These are phyloP conservation scores for Sporobolomyces phaffii DNA, from an alignment of 768 basidiomycete genomes.

Conservation along the genomic window DNA sequence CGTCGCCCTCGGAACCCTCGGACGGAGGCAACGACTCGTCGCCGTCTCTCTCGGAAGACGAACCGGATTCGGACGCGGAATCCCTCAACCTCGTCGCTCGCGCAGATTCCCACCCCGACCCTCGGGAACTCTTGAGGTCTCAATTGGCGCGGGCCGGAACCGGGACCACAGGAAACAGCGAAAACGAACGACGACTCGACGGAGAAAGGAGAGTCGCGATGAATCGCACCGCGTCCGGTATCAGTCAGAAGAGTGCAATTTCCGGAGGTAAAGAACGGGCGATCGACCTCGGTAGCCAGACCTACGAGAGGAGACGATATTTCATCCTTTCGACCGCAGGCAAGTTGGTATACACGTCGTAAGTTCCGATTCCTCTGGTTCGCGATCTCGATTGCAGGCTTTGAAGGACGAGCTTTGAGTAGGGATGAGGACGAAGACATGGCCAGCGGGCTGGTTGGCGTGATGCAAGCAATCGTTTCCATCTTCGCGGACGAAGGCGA, in stretches of 20 bases:
- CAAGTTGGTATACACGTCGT: constrained; percentile 94
- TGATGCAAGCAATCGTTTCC: constrained; percentile 91
- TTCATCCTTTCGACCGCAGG: constrained; percentile 91
- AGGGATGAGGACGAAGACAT: constrained; percentile 51
- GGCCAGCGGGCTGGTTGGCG: constrained; percentile 72
- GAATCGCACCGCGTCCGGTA: not conserved
- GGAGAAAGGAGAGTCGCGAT: not conserved
- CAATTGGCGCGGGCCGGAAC: constrained; percentile 15
- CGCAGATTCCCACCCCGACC: constrained; percentile 19
- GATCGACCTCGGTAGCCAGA: too few relatives aligned
- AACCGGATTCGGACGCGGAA: not conserved
- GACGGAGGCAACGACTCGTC: not conserved
- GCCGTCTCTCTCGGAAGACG: not conserved
- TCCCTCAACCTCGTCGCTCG: not conserved
- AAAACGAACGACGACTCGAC: not conserved
- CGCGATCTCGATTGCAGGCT: not conserved
- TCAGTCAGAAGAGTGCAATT: not conserved
- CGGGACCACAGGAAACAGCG: not conserved
- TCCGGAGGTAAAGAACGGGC: too few relatives aligned
- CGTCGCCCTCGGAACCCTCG: not conserved
- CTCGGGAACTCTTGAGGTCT: constrained; percentile 27
- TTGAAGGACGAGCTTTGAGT: constrained; percentile 48
- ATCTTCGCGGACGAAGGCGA: constrained; percentile 91
- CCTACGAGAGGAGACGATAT: constrained; percentile 68
- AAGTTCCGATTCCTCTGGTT: constrained; percentile 36